Evolutionary conservation across 2,329 filamentous ascomycete genomes (phyloP), one percentile per base, ranked within the genome.

Genomic region (Aurifilum marmelostoma): DNA sequence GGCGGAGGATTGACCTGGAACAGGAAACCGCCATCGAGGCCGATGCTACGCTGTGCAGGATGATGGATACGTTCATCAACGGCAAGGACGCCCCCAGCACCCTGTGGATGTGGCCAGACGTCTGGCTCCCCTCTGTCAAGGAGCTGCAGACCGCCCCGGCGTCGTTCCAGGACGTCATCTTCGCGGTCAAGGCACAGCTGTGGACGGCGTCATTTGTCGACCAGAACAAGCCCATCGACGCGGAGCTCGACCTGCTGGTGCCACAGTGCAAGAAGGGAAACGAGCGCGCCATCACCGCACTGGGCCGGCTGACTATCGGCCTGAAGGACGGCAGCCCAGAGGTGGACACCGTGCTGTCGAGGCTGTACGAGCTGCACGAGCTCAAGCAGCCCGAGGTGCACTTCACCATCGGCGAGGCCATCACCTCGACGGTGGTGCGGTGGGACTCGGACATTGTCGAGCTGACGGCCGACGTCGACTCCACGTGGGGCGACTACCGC

Each of bases 331-430:
- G 75, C 1, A 76, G 79, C 1, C 75, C 78, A 2, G 76, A 74
- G 72, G 74, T 79, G 76, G 80, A 82, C 2, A 80, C 84, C 12
- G 86, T 97, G 7, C 80, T 93, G 16, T 84, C 88, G 14, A 88
- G 87, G 37, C 82, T 98, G 0, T 92, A 94, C 76, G 85, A 85
- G 12, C 83, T 98, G 3, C 91, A 97, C 74, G 94, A 97, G 76
- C 88, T 96, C 58, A 92, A 92, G 73, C 91, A 94, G 73, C 88
- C 92, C 0, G 95, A 98, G 77, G 87, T 94, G 1, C 95, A 97
- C 71, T 97, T 99, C 76, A 88, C 93, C 0, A 89, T 97, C 37
- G 96, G 96, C 18, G 94, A 97, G 77, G 93, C 96, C 16, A 86
- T 98, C 66, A 91, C 92, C 61, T 92, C 92, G 61, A 87, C 91